Evolutionary conservation across 495 filamentous ascomycete species (phyloP).

Genomic region (Rostrohypoxylon terebratum): DNA sequence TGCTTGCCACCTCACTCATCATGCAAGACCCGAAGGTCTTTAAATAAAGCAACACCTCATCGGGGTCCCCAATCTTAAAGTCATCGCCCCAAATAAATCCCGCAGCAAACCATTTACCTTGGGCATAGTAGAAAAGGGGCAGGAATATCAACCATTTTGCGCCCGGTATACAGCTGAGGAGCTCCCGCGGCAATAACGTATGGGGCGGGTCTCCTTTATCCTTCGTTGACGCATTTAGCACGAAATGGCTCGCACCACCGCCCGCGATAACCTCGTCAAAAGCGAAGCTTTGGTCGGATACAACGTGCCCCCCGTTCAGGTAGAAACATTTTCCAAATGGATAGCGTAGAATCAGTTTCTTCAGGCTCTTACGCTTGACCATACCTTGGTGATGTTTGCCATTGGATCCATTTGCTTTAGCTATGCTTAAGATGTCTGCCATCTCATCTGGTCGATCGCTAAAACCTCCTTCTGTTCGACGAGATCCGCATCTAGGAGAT

Average conservation of each 20-base stretch:
- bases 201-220: conserved; percentile 16
- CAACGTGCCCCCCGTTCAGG: conserved; percentile 33
- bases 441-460: conserved; percentile 36
- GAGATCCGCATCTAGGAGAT: conserved; percentile 5
- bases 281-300: conserved; percentile 22
- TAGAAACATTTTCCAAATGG: conserved; percentile 44
- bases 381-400: conserved; percentile 15
- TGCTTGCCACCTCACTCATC: conserved; percentile 69
- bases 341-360: conserved; percentile 38
- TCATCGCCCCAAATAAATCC: conserved; percentile 72
- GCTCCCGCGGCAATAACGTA: conserved; percentile 34
- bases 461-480: background rate
- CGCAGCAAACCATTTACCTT: conserved; percentile 75
- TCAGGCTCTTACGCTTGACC: conserved; percentile 34
- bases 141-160: conserved; percentile 68
- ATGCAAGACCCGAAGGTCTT: conserved; percentile 69
- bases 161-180: conserved; percentile 57
- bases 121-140: conserved; percentile 77
- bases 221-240: conserved; percentile 15
- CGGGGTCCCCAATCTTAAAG: conserved; percentile 53
- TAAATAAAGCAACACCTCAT: conserved; percentile 58
- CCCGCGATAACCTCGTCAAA: conserved; percentile 35
- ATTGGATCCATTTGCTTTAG: conserved; percentile 1
- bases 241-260: conserved; percentile 15
- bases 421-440: conserved; percentile 33